Evolutionary conservation across 2,329 filamentous ascomycete genomes (phyloP), one percentile per base, ranked within the genome.

Genomic region (Colletotrichum ledebouriae): DNA sequence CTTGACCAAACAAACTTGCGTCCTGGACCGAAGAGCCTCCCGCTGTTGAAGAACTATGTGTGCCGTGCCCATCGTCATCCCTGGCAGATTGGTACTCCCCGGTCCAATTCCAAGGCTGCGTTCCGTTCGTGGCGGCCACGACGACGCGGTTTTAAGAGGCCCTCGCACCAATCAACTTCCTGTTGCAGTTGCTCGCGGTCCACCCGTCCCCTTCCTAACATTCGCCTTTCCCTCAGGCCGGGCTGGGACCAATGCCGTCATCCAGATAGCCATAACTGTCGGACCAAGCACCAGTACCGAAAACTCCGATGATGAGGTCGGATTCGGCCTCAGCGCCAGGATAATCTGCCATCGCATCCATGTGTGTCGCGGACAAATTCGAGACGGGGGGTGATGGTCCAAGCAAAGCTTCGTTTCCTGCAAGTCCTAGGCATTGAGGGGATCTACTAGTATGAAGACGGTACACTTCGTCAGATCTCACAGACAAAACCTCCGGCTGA

Each of bases 231-330:
- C 69, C 71, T 17, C 13, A 33, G 17, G 6, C 39, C 5, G 69
- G 70, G 5, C 69, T 41, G 5, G 69, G 61, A 5, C 63, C 56
- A 6, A 71, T 29, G 3, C 65, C 65, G 6, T 58, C 44, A 41
- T 71, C 70, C 37, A 49, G 47, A 39, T 50, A 71, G 37, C 70
- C 71, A 9, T 65, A 58, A 20, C 58, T 70, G 46, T 71, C 70
- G 46, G 70, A 69, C 70, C 70, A 71, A 29, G 60, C 29, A 3
- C 69, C 70, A 0, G 65, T 63, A 7, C 71, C 69, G n/a, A 71
- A 12, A 0, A 71, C 33, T 10, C 70, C 70, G 10, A 71, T 53
- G 46, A 71, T 34, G 4, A 71, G 20, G 15, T 71, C 39, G 3
- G 69, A 65, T 50, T 69, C 66, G 15, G 41, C 25, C 6, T 49